These are phyloP conservation scores for Spergularia azorica DNA, from an alignment of 179 eudicot species.

Conservation along the genomic window DNA sequence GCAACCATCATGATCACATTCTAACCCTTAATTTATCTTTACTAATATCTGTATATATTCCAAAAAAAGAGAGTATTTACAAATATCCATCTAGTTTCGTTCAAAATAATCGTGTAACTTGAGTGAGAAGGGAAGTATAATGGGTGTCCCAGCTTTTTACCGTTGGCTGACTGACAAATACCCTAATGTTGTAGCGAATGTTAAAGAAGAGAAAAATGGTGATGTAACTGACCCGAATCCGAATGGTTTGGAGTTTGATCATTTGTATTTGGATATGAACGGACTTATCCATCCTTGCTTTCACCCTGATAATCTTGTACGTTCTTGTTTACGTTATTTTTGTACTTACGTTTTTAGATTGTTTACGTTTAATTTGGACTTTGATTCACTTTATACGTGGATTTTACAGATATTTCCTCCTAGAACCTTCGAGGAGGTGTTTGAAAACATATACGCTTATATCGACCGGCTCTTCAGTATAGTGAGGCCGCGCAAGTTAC, in stretches of 20 bases:
- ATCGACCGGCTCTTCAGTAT: slow-evolving; percentile 58
- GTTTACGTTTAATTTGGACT: too few relatives aligned
- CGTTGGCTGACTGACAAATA: slow-evolving; percentile 53
- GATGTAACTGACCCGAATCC: slow-evolving; percentile 37
- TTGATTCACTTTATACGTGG: too few relatives aligned
- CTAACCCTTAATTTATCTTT: too few relatives aligned
- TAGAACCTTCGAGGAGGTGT: slow-evolving; percentile 47
- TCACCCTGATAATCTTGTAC: slow-evolving; percentile 54
- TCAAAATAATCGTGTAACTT: too few relatives aligned
- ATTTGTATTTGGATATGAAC: slow-evolving; percentile 68
- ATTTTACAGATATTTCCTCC: slow-evolving; percentile 32
- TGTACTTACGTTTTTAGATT: too few relatives aligned
- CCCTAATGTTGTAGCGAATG: slow-evolving; percentile 37
- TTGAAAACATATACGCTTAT: slow-evolving; percentile 39
- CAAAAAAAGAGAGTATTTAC: too few relatives aligned
- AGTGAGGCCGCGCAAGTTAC: slow-evolving; percentile 55
- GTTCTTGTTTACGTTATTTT: background rate
- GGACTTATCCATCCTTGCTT: slow-evolving; percentile 73
- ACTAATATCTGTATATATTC: too few relatives aligned
- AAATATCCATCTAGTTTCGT: too few relatives aligned
- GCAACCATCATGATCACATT: too few relatives aligned
- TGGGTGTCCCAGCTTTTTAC: slow-evolving; percentile 75
- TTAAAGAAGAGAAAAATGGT: slow-evolving; percentile 23
- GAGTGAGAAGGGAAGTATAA: slow-evolving; percentile 6
- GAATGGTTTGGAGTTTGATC: slow-evolving; percentile 55